Evolutionary conservation across 148 eudicot genomes (phyloP).

Genomic region (Limonium bicolor): DNA sequence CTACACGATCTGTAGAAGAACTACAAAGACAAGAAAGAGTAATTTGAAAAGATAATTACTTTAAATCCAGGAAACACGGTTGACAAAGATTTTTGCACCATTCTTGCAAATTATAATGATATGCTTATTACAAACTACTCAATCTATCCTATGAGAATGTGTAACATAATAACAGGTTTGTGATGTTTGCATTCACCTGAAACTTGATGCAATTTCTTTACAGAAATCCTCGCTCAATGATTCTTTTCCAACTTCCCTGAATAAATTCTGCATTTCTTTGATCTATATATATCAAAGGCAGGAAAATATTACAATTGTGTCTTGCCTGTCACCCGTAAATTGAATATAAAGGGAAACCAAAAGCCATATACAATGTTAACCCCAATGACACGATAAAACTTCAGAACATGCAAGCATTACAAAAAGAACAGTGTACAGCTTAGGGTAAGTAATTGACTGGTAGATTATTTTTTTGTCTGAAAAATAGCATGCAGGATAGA

Average conservation of each 20-base stretch:
- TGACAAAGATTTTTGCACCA: too few relatives aligned
- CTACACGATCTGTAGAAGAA: slow-evolving; percentile 34
- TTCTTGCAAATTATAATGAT: background rate
- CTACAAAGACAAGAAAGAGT: slow-evolving; percentile 21
- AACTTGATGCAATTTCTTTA: slow-evolving; percentile 57
- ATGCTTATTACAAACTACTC: background rate
- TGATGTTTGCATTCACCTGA: slow-evolving; percentile 29
- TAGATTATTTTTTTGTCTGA: too few relatives aligned
- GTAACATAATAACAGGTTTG: background rate
- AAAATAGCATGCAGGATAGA: too few relatives aligned
- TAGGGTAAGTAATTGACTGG: too few relatives aligned
- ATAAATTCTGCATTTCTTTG: slow-evolving; percentile 49
- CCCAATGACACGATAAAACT: too few relatives aligned
- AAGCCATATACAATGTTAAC: too few relatives aligned
- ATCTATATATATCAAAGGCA: too few relatives aligned
- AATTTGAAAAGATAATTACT: background rate
- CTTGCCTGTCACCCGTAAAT: too few relatives aligned
- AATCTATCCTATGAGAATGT: background rate
- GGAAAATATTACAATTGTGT: too few relatives aligned
- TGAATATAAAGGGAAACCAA: too few relatives aligned
- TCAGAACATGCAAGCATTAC: too few relatives aligned
- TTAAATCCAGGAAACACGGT: background rate
- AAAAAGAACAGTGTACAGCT: too few relatives aligned
- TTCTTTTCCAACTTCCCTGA: slow-evolving; percentile 40
- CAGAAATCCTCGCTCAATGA: slow-evolving; percentile 41